A percentile compares a stretch with the other conserved stretches of the same genome.
Evolutionary conservation across 306 rosid genomes (phyloP).

Genomic region (Cicer arietinum): DNA sequence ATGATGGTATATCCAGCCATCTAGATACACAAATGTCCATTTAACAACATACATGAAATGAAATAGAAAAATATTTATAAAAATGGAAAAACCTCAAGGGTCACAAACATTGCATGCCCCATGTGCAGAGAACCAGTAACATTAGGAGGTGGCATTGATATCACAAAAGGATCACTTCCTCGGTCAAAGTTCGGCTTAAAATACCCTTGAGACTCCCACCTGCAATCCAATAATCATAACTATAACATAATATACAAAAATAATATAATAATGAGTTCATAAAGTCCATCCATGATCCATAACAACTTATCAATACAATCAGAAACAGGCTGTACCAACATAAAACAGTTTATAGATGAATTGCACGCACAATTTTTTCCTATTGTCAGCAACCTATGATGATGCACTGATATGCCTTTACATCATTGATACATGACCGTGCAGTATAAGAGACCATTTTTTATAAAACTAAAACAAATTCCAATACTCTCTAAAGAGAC

Average conservation of each 20-base stretch:
- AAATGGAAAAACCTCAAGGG: conserved; percentile 76
- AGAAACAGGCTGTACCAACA: background rate
- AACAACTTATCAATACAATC: conserved; percentile 5
- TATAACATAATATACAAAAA: conserved; percentile 15
- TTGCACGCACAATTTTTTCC: background rate
- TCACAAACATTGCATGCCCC: conserved; percentile 99
- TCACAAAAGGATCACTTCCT: conserved; percentile 83
- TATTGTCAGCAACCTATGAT: background rate
- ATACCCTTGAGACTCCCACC: conserved; percentile 99
- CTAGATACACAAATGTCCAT: conserved; percentile 15
- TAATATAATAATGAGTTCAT: background rate
- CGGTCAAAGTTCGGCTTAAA: conserved; percentile 76
- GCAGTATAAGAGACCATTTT: background rate
- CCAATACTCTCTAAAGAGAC: background rate
- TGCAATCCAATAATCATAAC: conserved; percentile 52
- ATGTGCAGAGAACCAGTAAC: conserved; percentile 97
- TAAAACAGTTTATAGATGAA: background rate
- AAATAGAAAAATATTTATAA: conserved; percentile 6
- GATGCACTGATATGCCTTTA: background rate
- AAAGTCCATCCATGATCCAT: background rate
- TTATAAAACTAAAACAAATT: background rate
- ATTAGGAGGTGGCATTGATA: conserved; percentile 98
- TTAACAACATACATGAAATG: conserved; percentile 11
- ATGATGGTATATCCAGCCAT: conserved; percentile 18
- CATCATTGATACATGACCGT: background rate